Conservation (phyloP, 2,329 filamentous ascomycete genomes). For the Sodiomyces alkalinus region DNA sequence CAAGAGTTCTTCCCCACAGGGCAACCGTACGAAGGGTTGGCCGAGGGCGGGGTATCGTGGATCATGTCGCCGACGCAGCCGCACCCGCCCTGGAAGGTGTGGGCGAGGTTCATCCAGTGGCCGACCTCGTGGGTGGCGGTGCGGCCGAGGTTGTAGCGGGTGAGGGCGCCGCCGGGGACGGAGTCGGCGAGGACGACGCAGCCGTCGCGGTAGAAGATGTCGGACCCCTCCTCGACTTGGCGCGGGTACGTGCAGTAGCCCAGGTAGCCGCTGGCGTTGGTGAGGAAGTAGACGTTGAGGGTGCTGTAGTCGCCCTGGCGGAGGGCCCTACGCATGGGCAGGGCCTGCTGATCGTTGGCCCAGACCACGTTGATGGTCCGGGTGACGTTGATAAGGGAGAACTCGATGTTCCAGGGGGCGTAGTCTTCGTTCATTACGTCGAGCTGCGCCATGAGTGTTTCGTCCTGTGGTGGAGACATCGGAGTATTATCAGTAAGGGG, state of each 20-base stretch:
- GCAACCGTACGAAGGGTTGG: slow-evolving; percentile 18
- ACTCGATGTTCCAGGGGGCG: slow-evolving; percentile 25
- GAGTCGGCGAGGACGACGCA: slow-evolving; percentile 23
- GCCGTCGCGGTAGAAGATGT: slow-evolving; percentile 20
- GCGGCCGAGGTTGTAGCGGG: slow-evolving; percentile 19
- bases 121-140: slow-evolving; percentile 27
- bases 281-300: slow-evolving; percentile 32
- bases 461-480: slow-evolving; percentile 1
- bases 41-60: slow-evolving; percentile 24
- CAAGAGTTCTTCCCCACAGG: slow-evolving; percentile 20
- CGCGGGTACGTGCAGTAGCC: slow-evolving; percentile 22
- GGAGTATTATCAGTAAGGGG: background rate
- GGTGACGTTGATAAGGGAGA: slow-evolving; percentile 25
- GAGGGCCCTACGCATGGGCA: slow-evolving; percentile 27
- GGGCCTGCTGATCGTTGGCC: slow-evolving; percentile 24
- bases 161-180: slow-evolving; percentile 20
- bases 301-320: slow-evolving; percentile 24
- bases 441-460: slow-evolving; percentile 22
- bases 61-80: slow-evolving; percentile 21
- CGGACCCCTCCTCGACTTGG: slow-evolving; percentile 14
- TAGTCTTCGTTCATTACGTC: slow-evolving; percentile 28
- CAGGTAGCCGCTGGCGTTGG: slow-evolving; percentile 18
- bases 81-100: slow-evolving; percentile 30
- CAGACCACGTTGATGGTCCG: slow-evolving; percentile 32
- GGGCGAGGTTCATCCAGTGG: slow-evolving; percentile 33